Conservation (phyloP, 1,284 basidiomycete genomes). For the Sanghuangporus sanghuang region DNA sequence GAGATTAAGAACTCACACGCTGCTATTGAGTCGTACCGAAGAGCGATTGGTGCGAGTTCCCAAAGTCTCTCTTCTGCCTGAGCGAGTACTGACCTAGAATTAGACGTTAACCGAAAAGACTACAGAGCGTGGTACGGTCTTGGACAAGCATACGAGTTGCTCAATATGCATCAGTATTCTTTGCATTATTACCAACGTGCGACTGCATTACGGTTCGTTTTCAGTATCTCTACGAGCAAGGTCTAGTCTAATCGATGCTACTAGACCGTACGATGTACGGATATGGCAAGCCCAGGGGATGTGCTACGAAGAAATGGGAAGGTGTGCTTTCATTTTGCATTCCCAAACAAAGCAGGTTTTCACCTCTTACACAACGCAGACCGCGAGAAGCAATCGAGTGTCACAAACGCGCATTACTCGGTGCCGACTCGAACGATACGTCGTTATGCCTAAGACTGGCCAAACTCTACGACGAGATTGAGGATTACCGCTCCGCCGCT, state of each 20-base stretch:
- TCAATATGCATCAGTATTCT: slow-evolving; percentile 96
- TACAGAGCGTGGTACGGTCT: slow-evolving; percentile 98
- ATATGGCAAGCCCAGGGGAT: slow-evolving; percentile 95
- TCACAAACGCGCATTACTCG: slow-evolving; percentile 82
- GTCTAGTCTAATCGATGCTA: slow-evolving; percentile 11
- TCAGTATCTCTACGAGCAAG: background rate
- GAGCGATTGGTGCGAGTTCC: slow-evolving; percentile 74
- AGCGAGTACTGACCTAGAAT: background rate
- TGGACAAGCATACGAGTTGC: slow-evolving; percentile 94
- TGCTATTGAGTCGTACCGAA: slow-evolving; percentile 94
- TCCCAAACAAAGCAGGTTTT: background rate
- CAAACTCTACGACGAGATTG: slow-evolving; percentile 63
- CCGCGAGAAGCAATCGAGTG: slow-evolving; percentile 84
- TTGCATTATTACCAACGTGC: slow-evolving; percentile 97
- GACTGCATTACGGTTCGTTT: slow-evolving; percentile 75
- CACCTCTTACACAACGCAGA: slow-evolving; percentile 35
- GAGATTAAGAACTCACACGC: slow-evolving; percentile 99
- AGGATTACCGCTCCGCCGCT: slow-evolving; percentile 60
- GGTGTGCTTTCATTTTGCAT: slow-evolving; percentile 39
- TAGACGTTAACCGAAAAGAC: slow-evolving; percentile 93
- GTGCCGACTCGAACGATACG: slow-evolving; percentile 78
- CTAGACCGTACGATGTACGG: slow-evolving; percentile 91
- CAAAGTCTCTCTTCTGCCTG: slow-evolving; percentile 25
- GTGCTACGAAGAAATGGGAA: slow-evolving; percentile 88
- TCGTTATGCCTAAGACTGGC: slow-evolving; percentile 76